Evolutionary conservation across 1,139 yeast genomes (phyloP).

Genomic region (Hyphopichia fennica): DNA sequence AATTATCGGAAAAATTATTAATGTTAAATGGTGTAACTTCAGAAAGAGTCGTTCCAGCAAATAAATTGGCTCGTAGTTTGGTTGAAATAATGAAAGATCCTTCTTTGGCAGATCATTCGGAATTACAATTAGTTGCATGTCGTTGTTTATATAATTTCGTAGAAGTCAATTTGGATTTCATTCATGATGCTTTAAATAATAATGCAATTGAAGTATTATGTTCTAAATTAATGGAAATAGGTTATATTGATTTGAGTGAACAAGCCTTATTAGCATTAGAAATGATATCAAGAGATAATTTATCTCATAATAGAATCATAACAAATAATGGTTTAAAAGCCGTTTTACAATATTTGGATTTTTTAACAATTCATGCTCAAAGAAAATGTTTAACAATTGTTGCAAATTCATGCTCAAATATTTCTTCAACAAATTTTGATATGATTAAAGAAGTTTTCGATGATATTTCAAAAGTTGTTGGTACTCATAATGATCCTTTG

Average conservation of each 20-base stretch:
- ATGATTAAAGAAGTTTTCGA: constrained; percentile 61
- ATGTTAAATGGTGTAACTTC: constrained; percentile 70
- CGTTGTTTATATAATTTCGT: constrained; percentile 80
- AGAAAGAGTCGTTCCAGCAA: constrained; percentile 65
- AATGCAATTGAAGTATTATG: constrained; percentile 70
- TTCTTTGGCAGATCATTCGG: constrained; percentile 62
- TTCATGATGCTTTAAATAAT: constrained; percentile 62
- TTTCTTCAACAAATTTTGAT: constrained; percentile 45
- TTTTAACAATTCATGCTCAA: constrained; percentile 88
- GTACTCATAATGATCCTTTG: constrained; percentile 55
- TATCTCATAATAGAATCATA: constrained; percentile 49
- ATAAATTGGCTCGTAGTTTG: constrained; percentile 54
- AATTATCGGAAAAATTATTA: constrained; percentile 59
- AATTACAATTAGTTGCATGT: constrained; percentile 79
- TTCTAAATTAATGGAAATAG: constrained; percentile 68
- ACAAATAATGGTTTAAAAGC: constrained; percentile 64
- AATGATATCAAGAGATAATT: constrained; percentile 59
- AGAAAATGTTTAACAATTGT: constrained; percentile 77
- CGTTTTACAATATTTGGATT: constrained; percentile 76
- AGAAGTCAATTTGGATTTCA: constrained; percentile 72
- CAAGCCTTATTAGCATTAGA: constrained; percentile 82
- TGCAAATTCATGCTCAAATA: constrained; percentile 66
- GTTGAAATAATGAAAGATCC: constrained; percentile 63
- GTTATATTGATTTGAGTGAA: constrained; percentile 88
- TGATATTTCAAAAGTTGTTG: constrained; percentile 59